Percentiles rank a stretch among this genome's conserved stretches.
Conservation (phyloP, 176 grass and related monocot species). For the Cocos nucifera region DNA sequence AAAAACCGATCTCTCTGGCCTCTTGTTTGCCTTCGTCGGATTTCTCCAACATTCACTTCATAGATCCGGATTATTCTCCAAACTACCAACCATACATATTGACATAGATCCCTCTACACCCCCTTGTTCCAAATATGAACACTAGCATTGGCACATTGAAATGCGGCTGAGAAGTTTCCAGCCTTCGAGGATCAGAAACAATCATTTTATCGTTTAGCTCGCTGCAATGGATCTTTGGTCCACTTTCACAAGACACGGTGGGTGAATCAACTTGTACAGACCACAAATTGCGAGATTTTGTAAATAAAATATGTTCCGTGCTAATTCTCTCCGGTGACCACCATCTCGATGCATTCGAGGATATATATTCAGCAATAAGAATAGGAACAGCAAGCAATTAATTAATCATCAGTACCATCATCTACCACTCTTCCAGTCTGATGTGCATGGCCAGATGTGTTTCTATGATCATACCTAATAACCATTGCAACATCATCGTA, state of each 20-base stretch:
- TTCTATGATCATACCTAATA: slow-evolving; percentile 1
- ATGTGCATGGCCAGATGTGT: background rate
- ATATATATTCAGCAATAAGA: slow-evolving; percentile 38
- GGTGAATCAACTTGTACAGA: background rate
- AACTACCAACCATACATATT: slow-evolving; percentile 5
- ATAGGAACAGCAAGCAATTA: slow-evolving; percentile 41
- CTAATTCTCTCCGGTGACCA: slow-evolving; percentile 27
- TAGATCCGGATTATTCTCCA: slow-evolving; percentile 2
- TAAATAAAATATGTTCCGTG: slow-evolving; percentile 12
- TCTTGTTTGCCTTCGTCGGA: background rate
- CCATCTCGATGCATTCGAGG: slow-evolving; percentile 46
- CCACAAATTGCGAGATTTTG: slow-evolving; percentile 20
- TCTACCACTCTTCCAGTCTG: slow-evolving; percentile 11
- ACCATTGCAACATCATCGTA: background rate
- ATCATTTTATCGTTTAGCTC: slow-evolving; percentile 16
- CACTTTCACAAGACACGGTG: slow-evolving; percentile 15
- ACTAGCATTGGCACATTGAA: background rate
- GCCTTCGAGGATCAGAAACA: slow-evolving; percentile 20
- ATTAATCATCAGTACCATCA: slow-evolving; percentile 3
- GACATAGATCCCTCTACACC: slow-evolving; percentile 17
- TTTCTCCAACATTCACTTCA: slow-evolving; percentile 15
- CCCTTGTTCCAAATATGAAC: slow-evolving; percentile 11
- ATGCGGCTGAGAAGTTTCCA: background rate
- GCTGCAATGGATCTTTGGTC: slow-evolving; percentile 14
- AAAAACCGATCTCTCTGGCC: background rate